Evolutionary conservation across 2,329 filamentous ascomycete species (phyloP).

Genomic region (Paraphaeosphaeria minitans): DNA sequence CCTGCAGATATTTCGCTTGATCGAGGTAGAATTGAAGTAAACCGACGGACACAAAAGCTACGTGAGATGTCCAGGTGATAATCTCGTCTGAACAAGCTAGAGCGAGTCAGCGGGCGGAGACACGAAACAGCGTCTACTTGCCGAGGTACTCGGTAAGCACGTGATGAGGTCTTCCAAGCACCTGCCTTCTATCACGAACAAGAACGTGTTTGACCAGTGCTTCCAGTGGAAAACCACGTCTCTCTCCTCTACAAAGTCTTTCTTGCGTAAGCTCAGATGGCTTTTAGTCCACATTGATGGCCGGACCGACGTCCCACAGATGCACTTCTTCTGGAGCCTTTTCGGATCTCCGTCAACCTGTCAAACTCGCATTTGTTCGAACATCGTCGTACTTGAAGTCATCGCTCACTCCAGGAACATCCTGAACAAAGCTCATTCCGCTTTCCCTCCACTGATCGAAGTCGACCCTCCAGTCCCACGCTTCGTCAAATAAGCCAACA

Average conservation of each 20-base stretch:
- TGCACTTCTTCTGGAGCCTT: not conserved
- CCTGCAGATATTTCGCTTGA: not conserved
- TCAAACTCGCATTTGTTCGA: not conserved
- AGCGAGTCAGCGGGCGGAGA: not conserved
- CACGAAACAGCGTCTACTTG: not conserved
- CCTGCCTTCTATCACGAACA: not conserved
- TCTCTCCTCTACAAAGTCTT: not conserved
- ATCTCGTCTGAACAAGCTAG: not conserved
- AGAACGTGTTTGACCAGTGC: not conserved
- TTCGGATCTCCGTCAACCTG: not conserved
- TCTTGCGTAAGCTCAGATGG: not conserved
- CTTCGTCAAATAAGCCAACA: not conserved
- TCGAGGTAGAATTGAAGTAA: not conserved
- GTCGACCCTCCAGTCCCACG: conserved; percentile 1
- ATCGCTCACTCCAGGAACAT: not conserved
- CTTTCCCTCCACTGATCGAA: not conserved
- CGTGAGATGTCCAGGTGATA: not conserved
- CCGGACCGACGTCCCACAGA: not conserved
- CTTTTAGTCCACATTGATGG: not conserved
- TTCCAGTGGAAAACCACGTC: not conserved
- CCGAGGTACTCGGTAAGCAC: conserved; percentile 1
- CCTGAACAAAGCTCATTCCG: not conserved
- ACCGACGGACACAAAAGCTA: not conserved
- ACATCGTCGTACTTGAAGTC: not conserved
- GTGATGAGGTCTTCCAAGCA: not conserved